Conservation (phyloP, 768 basidiomycete genomes). For the Russula sp. region DNA sequence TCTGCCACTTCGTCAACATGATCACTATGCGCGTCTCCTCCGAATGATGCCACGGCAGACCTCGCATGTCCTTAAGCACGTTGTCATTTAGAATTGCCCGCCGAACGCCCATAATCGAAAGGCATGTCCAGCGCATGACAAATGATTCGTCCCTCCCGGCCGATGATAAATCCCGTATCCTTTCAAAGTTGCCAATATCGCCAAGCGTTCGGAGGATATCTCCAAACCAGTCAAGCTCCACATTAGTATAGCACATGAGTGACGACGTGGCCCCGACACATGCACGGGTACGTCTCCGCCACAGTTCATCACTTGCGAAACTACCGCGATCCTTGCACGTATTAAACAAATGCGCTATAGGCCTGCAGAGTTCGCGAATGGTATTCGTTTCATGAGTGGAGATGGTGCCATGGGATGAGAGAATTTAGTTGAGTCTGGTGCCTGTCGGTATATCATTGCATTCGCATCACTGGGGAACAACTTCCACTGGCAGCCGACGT, state of each 20-base stretch:
- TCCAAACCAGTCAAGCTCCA: background rate
- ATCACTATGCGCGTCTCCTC: background rate
- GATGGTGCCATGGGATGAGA: too few species aligned
- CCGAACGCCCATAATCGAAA: background rate
- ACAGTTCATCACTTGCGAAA: too few species aligned
- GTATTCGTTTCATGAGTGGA: too few species aligned
- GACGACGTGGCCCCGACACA: background rate
- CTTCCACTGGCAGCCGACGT: too few species aligned
- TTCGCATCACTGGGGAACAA: too few species aligned
- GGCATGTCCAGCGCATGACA: slow-evolving; percentile 3
- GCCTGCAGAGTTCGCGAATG: too few species aligned
- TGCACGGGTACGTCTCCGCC: too few species aligned
- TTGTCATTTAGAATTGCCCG: background rate
- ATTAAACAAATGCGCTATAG: too few species aligned
- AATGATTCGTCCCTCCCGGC: background rate
- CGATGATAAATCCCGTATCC: background rate
- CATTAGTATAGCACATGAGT: background rate
- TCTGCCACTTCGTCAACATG: background rate
- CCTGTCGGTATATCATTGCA: too few species aligned
- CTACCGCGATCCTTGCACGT: too few species aligned
- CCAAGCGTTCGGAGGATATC: background rate
- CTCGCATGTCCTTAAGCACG: background rate
- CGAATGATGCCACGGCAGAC: background rate
- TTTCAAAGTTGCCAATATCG: background rate
- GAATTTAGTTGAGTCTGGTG: too few species aligned